Conservation (phyloP, 257 asterid genomes). For the Prunella vulgaris region DNA sequence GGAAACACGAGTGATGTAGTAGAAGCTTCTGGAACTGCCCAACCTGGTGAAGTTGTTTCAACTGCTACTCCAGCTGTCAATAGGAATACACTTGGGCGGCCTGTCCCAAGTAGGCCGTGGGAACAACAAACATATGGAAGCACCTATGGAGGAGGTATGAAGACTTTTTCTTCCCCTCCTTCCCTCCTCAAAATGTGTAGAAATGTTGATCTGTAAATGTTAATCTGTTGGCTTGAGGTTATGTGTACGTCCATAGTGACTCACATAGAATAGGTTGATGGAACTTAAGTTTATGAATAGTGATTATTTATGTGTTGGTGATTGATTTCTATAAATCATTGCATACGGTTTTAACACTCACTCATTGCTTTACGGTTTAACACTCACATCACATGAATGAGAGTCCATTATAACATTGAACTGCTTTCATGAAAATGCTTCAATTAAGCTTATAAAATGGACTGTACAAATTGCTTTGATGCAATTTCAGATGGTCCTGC, state of each 20-base stretch:
- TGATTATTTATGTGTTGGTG: not conserved
- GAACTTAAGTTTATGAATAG: not conserved
- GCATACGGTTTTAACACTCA: too few species aligned
- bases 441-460: not conserved
- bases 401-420: not conserved
- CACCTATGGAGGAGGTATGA: conserved; percentile 79
- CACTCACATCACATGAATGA: not conserved
- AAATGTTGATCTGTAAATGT: not conserved
- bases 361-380: not conserved
- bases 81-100: conserved; percentile 53
- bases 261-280: not conserved
- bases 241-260: not conserved
- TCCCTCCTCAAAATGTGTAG: not conserved
- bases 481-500: not conserved
- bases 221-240: not conserved
- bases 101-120: conserved; percentile 95
- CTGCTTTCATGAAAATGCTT: not conserved
- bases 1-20: conserved; percentile 89
- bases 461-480: not conserved
- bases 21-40: conserved; percentile 92
- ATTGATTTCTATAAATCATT: not conserved
- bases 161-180: not conserved
- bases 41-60: conserved; percentile 84
- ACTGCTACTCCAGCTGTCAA: conserved; percentile 43
- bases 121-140: conserved; percentile 69